A percentile compares a stretch with the other conserved stretches of the same genome.
Evolutionary conservation across 1,284 basidiomycete species (phyloP).

Genomic region (Leccinum griseonigrum): DNA sequence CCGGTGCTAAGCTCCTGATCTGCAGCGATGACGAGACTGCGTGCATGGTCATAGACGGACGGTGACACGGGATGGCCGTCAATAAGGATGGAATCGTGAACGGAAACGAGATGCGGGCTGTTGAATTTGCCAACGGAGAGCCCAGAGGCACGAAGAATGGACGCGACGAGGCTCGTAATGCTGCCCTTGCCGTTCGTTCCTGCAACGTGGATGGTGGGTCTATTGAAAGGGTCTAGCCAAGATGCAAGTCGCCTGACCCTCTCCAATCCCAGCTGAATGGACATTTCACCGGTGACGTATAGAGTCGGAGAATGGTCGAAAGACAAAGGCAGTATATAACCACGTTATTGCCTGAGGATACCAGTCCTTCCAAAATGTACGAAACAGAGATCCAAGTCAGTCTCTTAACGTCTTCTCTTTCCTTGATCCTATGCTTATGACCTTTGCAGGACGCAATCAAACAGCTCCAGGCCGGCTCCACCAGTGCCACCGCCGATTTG

Average conservation of each 20-base stretch:
- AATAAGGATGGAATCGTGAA: slow-evolving; percentile 78
- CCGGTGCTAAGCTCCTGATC: slow-evolving; percentile 45
- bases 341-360: background rate
- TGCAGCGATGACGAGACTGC: slow-evolving; percentile 49
- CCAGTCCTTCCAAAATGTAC: slow-evolving; percentile 11
- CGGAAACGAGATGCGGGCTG: slow-evolving; percentile 84
- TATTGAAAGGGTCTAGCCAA: slow-evolving; percentile 62
- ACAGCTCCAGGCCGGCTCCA: slow-evolving; percentile 22
- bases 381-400: slow-evolving; percentile 21
- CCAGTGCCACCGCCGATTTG: slow-evolving; percentile 17
- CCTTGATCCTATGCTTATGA: background rate
- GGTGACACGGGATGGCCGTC: slow-evolving; percentile 54
- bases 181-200: slow-evolving; percentile 99
- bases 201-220: slow-evolving; percentile 89
- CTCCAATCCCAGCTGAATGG: slow-evolving; percentile 80
- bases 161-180: slow-evolving; percentile 81
- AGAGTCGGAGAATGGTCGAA: no score
- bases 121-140: slow-evolving; percentile 84
- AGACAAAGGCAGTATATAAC: slow-evolving; percentile 1
- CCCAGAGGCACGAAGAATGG: slow-evolving; percentile 58
- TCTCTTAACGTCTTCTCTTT: background rate
- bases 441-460: slow-evolving; percentile 18
- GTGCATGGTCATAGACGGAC: slow-evolving; percentile 50
- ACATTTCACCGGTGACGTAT: slow-evolving; percentile 39
- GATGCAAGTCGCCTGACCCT: slow-evolving; percentile 63